Base-by-base conservation (phyloP, 768 basidiomycete genomes). In the Tulasnella sp. region DNA sequence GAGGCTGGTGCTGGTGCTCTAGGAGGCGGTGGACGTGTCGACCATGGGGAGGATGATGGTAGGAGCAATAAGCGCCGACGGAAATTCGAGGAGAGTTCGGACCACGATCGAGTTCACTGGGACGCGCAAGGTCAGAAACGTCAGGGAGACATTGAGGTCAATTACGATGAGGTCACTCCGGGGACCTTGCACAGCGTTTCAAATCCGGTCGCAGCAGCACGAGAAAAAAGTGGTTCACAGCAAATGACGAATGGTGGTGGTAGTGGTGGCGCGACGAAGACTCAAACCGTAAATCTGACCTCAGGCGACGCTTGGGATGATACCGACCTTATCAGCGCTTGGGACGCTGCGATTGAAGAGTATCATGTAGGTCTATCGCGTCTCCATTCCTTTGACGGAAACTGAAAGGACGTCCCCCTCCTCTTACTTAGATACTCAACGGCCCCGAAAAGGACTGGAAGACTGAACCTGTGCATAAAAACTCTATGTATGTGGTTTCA, bases 281-380 rank as follows among this genome's bases (percentile, higher is more conserved):
- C 21, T 10, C 23, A 27, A 3, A 5, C 52, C 17, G 34, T 24
- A 15, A 41, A 81, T 56, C 75, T 88, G 60, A 80, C 83, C 8
- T 77, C 84, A 32, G 78, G 82, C 50, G 88, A 91, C 66, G 82
- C 88, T 38, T 91, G 88, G 88, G 88, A 91, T 64, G 88, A 91
- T 68, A 84, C 85, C 34, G 86, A 85, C 3, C 77, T 91, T 64
- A 79, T 91, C 47, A 77, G 85, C 54, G 88, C 88, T 19, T 90
- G 88, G 88, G 78, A 90, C 68, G 83, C 88, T 61, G 88, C 88
- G 17, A 81, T 77, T 63, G 86, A 86, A 60, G 88, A 91, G 68
- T 91, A 89, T 65, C 77, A 86, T 73, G 82, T 81, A 63, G 1
- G 58, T 56, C 23, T 15, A 29, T 51, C 19, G 30, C 58, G 11